Conservation (phyloP, 441 rosid species). For the Lepidium campestre region DNA sequence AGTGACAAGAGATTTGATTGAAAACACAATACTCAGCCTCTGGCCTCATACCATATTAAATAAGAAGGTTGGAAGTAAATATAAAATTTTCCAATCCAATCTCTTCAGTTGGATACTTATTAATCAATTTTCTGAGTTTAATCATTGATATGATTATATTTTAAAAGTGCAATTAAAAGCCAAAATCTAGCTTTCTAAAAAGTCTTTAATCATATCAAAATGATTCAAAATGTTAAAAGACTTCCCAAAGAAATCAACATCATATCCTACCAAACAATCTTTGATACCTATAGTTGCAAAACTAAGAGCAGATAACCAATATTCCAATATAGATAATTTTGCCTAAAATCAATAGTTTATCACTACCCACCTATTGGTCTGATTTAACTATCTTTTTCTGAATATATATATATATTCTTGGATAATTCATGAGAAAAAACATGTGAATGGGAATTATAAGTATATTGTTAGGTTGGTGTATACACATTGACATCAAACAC, state of each 20-base stretch:
- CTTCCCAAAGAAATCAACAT: constrained; percentile 14
- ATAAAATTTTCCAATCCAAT: background rate
- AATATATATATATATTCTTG: background rate
- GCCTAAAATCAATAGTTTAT: background rate
- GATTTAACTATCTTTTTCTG: background rate
- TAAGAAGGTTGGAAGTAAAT: background rate
- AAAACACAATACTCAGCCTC: background rate
- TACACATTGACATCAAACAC: constrained; percentile 13
- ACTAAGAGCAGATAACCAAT: background rate
- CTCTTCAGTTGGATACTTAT: background rate
- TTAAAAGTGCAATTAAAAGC: background rate
- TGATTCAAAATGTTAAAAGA: background rate
- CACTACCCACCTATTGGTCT: constrained; percentile 23
- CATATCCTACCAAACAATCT: constrained; percentile 22
- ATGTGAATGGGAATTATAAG: constrained; percentile 1
- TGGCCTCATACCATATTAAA: background rate
- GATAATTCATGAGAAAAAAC: constrained; percentile 1
- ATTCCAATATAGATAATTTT: background rate
- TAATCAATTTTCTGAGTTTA: background rate
- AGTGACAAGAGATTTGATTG: background rate
- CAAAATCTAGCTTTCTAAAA: background rate
- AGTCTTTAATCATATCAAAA: background rate
- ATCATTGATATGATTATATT: background rate
- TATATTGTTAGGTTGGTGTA: background rate
- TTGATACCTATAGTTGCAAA: background rate